Conservation (phyloP, 2,329 filamentous ascomycete species). For the Aurifilum marmelostoma region DNA sequence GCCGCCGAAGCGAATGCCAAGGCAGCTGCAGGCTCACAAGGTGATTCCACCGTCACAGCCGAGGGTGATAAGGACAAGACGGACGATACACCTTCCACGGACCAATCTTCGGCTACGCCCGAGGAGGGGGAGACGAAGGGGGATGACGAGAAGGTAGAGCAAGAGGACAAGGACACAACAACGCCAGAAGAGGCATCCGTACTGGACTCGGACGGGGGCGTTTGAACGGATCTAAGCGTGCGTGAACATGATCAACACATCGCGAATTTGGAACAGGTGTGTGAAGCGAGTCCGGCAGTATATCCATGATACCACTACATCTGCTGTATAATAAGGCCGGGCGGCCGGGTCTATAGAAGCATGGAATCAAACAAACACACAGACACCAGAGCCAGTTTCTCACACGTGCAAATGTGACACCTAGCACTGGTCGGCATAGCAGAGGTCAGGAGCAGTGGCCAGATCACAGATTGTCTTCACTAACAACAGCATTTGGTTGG, state of each 20-base stretch:
- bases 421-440: background rate
- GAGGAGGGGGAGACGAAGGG: background rate
- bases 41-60: background rate
- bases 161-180: conserved; percentile 3
- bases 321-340: background rate
- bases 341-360: background rate
- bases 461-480: too few species aligned
- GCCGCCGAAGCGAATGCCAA: conserved; percentile 1
- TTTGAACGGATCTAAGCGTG: background rate
- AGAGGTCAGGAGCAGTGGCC: too few species aligned
- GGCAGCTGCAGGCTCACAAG: background rate
- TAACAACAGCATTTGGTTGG: background rate
- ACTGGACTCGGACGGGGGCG: conserved; percentile 3
- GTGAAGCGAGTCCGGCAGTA: background rate
- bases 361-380: background rate
- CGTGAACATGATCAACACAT: background rate
- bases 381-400: background rate
- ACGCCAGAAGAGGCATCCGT: background rate
- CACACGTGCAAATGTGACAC: background rate
- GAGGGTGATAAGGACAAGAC: background rate
- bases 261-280: background rate
- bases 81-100: background rate
- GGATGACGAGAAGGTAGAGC: conserved; percentile 8
- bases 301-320: conserved; percentile 21
- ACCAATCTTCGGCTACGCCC: background rate